Percentiles rank a stretch among this genome's conserved stretches.
phyloP scores from a whole-genome alignment of 192 early-diverging fungal species.

The Irineochytrium annulatum region DNA sequence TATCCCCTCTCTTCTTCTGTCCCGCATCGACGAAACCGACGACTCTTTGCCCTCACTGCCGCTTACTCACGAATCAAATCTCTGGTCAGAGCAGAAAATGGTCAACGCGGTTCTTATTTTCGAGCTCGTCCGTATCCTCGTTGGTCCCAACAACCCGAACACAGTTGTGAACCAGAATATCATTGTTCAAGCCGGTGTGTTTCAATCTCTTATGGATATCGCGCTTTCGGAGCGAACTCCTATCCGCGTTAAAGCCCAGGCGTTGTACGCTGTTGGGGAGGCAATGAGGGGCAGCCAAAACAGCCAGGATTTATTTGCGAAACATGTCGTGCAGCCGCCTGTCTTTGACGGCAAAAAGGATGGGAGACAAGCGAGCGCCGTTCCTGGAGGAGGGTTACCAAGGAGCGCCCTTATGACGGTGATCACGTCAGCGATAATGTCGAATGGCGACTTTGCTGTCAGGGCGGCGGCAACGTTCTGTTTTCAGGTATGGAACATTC shows the following conservation, averaged over 20 bases:
- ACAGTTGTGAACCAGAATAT: slow-evolving; percentile 86
- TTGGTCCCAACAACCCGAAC: slow-evolving; percentile 82
- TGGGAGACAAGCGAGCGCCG: too few species aligned
- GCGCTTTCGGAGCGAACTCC: slow-evolving; percentile 73
- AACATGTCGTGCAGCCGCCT: slow-evolving; percentile 61
- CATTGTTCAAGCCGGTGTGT: slow-evolving; percentile 77
- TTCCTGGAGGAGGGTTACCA: slow-evolving; percentile 33
- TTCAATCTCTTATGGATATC: slow-evolving; percentile 75
- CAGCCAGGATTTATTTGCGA: slow-evolving; percentile 76
- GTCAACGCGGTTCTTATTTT: slow-evolving; percentile 84
- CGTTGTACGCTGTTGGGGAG: slow-evolving; percentile 83
- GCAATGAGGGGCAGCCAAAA: slow-evolving; percentile 67
- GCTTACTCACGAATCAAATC: slow-evolving; percentile 28
- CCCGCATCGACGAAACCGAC: slow-evolving; percentile 36
- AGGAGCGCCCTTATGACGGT: slow-evolving; percentile 78
- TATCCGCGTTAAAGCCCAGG: slow-evolving; percentile 64
- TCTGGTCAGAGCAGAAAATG: slow-evolving; percentile 79
- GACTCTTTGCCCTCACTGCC: slow-evolving; percentile 35
- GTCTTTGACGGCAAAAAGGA: too few species aligned
- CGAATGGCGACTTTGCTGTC: slow-evolving; percentile 61
- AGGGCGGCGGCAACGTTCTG: slow-evolving; percentile 82
- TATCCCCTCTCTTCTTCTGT: slow-evolving; percentile 69
- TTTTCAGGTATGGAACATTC: slow-evolving; percentile 48
- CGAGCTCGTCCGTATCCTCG: slow-evolving; percentile 84
- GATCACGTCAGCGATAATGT: slow-evolving; percentile 70